Base-by-base conservation (phyloP, 1,284 basidiomycete genomes). In the Coriolopsis trogii region DNA sequence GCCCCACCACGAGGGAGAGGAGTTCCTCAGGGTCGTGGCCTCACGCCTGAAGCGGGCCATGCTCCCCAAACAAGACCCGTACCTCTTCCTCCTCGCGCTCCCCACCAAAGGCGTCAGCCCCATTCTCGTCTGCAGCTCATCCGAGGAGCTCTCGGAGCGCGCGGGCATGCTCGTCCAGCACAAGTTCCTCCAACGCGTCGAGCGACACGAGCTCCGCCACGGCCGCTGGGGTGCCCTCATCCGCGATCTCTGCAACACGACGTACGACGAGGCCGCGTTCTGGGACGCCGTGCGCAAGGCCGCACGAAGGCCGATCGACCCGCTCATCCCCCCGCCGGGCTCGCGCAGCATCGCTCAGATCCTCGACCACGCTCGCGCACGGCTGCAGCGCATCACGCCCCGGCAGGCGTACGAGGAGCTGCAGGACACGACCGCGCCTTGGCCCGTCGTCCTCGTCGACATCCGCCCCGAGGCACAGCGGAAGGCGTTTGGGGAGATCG, bases 401-500 rank as follows among this genome's bases (percentile, higher is more conserved):
- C 62, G 62, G n/a, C 72, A 84, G 56, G 87, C 87, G 1, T 80
- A 77, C 63, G 74, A 74, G 1, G 82, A 87, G 58, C 72, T 88
- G 8, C 73, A 74, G 21, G 79, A 82, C 40, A 68, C 77, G 2
- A 67, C 74, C 28, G 72, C 78, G 31, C 73, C 72, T 10, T 80
- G 80, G 49, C 84, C 85, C 2, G 82, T 82, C 2, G 78, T 89
- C 45, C 74, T 90, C 37, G 85, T 90, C n/a, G 88, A 90, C 65
- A 89, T 90, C 48, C 81, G 87, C 6, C 78, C 84, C 0, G 77
- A 73, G 33, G 75, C 73, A 4, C 80, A 87, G 64, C 77, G 87
- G 13, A 70, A 72, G 9, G 63, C 65, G 26, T 73, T 78, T 34
- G 88, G 88, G 0, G 70, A 67, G 0, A 84, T 90, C 53, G 74